These are phyloP conservation scores for Phylloporus sp. DNA, from an alignment of 1,284 basidiomycete species.

Conservation along the genomic window DNA sequence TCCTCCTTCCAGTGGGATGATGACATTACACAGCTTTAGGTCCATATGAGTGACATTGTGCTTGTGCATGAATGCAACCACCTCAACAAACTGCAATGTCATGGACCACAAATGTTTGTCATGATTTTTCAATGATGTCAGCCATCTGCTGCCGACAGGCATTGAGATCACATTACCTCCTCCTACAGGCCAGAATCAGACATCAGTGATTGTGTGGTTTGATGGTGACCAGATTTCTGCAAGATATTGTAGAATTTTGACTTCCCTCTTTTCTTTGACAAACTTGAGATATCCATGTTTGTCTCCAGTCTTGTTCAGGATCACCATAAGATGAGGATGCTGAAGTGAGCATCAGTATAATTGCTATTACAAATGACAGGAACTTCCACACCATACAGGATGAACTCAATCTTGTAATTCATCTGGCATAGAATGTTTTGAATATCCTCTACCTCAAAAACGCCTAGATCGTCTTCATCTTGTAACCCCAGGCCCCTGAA, in stretches of 20 bases:
- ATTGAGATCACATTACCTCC: not conserved
- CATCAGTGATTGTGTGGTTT: not conserved
- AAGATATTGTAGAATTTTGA: not conserved
- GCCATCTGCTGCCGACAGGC: not conserved
- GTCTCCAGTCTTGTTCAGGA: not conserved
- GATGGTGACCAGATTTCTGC: not conserved
- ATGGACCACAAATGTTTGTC: conserved; percentile 4
- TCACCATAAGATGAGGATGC: not conserved
- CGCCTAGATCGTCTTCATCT: not conserved
- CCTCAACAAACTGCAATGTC: conserved; percentile 9
- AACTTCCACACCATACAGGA: not conserved
- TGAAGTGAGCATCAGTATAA: not conserved
- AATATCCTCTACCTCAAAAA: conserved; percentile 12
- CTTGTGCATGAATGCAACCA: conserved; percentile 14
- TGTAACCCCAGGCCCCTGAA: no score
- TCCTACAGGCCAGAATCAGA: not conserved
- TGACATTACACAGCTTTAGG: conserved; percentile 2
- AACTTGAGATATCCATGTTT: conserved; percentile 6
- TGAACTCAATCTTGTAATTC: conserved; percentile 12
- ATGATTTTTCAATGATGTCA: not conserved
- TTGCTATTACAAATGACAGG: not conserved
- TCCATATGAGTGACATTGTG: conserved; percentile 8
- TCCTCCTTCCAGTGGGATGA: not conserved
- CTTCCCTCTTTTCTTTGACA: not conserved
- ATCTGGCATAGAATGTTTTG: conserved; percentile 7